These are phyloP conservation scores for Solanum dulcamara DNA, from an alignment of 257 asterid species.

Conservation along the genomic window DNA sequence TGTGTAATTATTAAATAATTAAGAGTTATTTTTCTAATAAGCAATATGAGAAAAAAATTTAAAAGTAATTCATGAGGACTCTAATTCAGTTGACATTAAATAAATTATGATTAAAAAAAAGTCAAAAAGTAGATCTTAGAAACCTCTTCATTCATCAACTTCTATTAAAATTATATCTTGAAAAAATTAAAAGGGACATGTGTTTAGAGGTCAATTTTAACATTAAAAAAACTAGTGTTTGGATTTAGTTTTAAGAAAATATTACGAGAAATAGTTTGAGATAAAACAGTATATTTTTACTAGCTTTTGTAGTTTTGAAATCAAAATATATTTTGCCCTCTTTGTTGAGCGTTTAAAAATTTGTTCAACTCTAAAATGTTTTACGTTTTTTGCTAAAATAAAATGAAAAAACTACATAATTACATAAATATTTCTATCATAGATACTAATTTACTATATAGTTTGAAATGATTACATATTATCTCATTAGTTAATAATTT, in stretches of 20 bases:
- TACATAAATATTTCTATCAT: too few species aligned
- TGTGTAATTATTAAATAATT: not conserved
- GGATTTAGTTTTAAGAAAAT: not conserved
- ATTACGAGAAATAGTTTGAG: not conserved
- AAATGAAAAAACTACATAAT: not conserved
- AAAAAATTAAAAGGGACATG: not conserved
- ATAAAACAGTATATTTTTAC: too few species aligned
- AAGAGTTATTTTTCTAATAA: not conserved
- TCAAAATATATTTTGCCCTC: not conserved
- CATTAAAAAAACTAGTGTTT: not conserved
- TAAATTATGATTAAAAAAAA: not conserved
- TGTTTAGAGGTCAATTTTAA: not conserved
- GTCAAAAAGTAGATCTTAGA: not conserved
- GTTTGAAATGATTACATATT: too few species aligned
- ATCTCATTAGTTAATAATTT: too few species aligned
- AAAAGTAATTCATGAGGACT: not conserved
- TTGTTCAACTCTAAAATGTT: not conserved
- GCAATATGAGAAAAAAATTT: not conserved
- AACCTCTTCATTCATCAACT: not conserved
- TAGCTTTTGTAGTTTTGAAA: not conserved
- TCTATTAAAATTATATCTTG: not conserved
- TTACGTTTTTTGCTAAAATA: not conserved
- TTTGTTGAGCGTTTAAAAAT: not conserved
- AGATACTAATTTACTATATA: too few species aligned
- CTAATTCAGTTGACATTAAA: not conserved